Percentiles rank a stretch among this genome's conserved stretches.
Evolutionary conservation across 495 filamentous ascomycete genomes (phyloP).

Genomic region (Rhypophila decipiens): DNA sequence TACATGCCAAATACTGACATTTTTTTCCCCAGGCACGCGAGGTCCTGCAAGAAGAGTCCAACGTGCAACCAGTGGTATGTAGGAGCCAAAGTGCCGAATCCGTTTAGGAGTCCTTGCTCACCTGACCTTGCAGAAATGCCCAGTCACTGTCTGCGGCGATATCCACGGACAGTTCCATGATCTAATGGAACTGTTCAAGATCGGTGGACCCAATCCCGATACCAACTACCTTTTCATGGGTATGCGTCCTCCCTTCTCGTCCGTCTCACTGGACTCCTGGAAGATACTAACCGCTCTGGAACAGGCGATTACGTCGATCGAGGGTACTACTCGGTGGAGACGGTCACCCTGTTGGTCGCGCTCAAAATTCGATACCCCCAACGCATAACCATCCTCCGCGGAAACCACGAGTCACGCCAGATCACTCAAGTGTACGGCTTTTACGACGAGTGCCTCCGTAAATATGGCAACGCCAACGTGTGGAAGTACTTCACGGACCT

Average conservation of each 20-base stretch:
- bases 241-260: conserved; percentile 20
- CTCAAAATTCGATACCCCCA: conserved; percentile 98
- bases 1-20: conserved; percentile 4
- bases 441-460: conserved; percentile 96
- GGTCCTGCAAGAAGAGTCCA: conserved; percentile 93
- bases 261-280: background rate
- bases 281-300: conserved; percentile 10
- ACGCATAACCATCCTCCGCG: conserved; percentile 92
- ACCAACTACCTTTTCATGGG: conserved; percentile 99
- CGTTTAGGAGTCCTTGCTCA: too few species aligned
- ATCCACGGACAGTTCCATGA: conserved; percentile 99
- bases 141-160: conserved; percentile 90
- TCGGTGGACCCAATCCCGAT: conserved; percentile 91
- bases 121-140: conserved; percentile 64
- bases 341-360: conserved; percentile 87
- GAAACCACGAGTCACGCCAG: conserved; percentile 95
- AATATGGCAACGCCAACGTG: conserved; percentile 95
- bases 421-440: conserved; percentile 99
- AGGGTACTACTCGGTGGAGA: conserved; percentile 96
- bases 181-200: conserved; percentile 95
- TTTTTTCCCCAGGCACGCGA: conserved; percentile 67
- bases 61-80: conserved; percentile 97
- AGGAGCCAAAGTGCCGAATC: too few species aligned
- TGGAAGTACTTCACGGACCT: conserved; percentile 99
- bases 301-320: conserved; percentile 93